These are phyloP conservation scores for Solanum etuberosum DNA, from an alignment of 257 asterid genomes.

Conservation along the genomic window DNA sequence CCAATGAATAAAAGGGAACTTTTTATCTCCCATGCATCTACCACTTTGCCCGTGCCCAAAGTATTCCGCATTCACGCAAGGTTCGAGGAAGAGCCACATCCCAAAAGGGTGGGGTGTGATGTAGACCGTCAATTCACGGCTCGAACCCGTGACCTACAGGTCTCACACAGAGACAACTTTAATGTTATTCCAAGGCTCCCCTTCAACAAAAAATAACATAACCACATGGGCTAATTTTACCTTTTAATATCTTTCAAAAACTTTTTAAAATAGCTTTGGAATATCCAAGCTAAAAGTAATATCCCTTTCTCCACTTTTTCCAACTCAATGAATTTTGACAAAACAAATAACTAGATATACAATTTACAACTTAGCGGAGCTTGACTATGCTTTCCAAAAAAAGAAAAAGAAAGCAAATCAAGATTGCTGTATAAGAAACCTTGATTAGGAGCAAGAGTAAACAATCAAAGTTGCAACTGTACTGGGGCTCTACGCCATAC, in stretches of 20 bases:
- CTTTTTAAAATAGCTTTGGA: constrained; percentile 8
- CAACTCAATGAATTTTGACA: constrained; percentile 25
- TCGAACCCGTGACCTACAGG: not conserved
- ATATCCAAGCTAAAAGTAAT: constrained; percentile 11
- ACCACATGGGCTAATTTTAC: constrained; percentile 17
- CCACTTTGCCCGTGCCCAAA: constrained; percentile 4
- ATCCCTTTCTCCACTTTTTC: constrained; percentile 6
- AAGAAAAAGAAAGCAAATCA: constrained; percentile 2
- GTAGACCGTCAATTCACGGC: not conserved
- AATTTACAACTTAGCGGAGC: constrained; percentile 45
- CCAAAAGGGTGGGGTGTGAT: not conserved
- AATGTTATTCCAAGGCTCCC: not conserved
- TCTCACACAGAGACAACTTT: not conserved
- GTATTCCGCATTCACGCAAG: not conserved
- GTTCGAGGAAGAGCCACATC: not conserved
- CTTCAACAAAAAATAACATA: constrained; percentile 26
- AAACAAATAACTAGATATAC: constrained; percentile 57
- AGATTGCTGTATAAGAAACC: constrained; percentile 18
- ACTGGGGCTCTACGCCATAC: constrained; percentile 53
- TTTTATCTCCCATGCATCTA: not conserved
- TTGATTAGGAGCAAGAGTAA: constrained; percentile 6
- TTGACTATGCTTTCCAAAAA: not conserved
- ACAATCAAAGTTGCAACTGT: constrained; percentile 35
- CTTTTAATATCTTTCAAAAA: not conserved
- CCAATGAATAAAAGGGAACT: not conserved